Evolutionary conservation across 768 basidiomycete species (phyloP).

Genomic region (Mrakia gelida): DNA sequence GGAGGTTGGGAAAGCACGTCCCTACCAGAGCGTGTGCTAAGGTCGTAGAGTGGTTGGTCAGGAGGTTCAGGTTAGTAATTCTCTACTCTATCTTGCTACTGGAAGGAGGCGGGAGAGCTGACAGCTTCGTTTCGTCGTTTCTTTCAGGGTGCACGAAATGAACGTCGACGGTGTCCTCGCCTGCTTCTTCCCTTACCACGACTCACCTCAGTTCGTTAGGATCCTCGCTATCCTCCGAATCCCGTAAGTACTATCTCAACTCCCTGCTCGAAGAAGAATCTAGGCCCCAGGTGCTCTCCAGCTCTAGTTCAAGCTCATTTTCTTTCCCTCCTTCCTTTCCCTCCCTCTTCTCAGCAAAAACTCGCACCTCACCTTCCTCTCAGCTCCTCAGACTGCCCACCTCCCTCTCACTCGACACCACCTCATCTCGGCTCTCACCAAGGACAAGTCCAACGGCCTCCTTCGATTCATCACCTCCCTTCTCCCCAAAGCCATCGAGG

Average conservation of each 20-base stretch:
- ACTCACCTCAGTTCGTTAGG: slow-evolving; percentile 88
- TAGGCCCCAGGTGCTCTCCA: too few species aligned
- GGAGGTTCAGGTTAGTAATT: slow-evolving; percentile 70
- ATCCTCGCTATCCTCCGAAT: slow-evolving; percentile 82
- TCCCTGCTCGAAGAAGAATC: slow-evolving; percentile 32
- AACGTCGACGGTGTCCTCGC: slow-evolving; percentile 72
- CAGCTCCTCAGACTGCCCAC: slow-evolving; percentile 70
- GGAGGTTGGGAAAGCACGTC: slow-evolving; percentile 71
- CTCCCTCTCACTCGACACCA: slow-evolving; percentile 67
- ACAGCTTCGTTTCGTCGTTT: slow-evolving; percentile 9
- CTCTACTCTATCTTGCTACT: too few species aligned
- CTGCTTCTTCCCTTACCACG: slow-evolving; percentile 90
- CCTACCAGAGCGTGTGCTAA: slow-evolving; percentile 75
- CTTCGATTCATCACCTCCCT: slow-evolving; percentile 67
- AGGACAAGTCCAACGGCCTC: slow-evolving; percentile 50
- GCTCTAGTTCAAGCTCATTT: slow-evolving; percentile 31
- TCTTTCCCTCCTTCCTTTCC: neutral
- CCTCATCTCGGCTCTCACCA: slow-evolving; percentile 58
- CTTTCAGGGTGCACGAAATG: slow-evolving; percentile 79
- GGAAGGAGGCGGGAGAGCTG: neutral
- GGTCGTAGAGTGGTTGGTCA: slow-evolving; percentile 89
- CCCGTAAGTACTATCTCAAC: slow-evolving; percentile 50
- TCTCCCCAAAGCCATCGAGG: slow-evolving; percentile 53
- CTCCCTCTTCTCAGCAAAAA: slow-evolving; percentile 19
- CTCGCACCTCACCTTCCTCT: slow-evolving; percentile 57